Conservation (phyloP, 306 rosid species). For the Aeschynomene evenia region DNA sequence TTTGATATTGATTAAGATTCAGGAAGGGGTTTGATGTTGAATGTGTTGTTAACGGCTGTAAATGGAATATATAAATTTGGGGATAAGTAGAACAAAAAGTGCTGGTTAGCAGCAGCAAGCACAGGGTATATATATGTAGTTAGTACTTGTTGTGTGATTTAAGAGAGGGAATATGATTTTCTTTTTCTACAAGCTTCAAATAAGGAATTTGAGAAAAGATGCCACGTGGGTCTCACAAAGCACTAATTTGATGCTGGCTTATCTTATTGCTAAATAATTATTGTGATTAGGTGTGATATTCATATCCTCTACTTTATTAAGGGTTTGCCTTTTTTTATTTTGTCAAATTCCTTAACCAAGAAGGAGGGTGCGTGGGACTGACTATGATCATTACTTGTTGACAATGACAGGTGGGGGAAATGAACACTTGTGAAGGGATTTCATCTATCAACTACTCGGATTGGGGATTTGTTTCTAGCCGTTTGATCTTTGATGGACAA, state of each 20-base stretch:
- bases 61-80: too few species aligned
- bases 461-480: constrained; percentile 3
- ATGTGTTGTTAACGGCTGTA: too few species aligned
- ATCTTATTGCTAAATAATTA: neutral
- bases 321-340: neutral
- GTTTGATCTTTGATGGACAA: constrained; percentile 22
- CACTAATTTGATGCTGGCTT: neutral
- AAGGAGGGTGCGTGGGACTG: neutral
- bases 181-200: neutral
- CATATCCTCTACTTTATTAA: too few species aligned
- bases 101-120: too few species aligned
- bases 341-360: neutral
- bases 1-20: neutral
- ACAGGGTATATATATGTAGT: too few species aligned
- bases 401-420: constrained; percentile 49
- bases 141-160: neutral
- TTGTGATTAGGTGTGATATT: neutral
- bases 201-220: neutral
- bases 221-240: neutral
- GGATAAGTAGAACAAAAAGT: too few species aligned
- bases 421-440: constrained; percentile 7
- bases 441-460: neutral
- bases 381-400: neutral
- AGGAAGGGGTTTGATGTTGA: neutral
- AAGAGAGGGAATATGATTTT: neutral